Evolutionary conservation across 2,329 filamentous ascomycete genomes (phyloP).

Genomic region (Stachybotrys echinatus): DNA sequence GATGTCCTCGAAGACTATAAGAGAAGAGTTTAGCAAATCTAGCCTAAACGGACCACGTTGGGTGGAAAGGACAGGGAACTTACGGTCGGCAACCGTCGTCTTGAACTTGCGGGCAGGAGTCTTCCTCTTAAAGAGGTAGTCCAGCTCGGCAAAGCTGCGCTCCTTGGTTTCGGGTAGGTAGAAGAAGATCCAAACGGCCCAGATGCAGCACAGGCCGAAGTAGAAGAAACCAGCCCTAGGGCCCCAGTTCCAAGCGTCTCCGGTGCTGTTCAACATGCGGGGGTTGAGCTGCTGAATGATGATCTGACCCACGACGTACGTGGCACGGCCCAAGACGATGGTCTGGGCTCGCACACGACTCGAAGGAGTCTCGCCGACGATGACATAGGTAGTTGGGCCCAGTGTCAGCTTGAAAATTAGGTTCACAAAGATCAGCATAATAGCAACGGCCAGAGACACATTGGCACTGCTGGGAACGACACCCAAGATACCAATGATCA

Average conservation of each 20-base stretch:
- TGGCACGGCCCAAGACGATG: constrained; percentile 33
- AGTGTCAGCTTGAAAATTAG: constrained; percentile 38
- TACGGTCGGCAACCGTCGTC: constrained; percentile 19
- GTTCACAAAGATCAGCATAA: constrained; percentile 32
- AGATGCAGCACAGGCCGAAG: constrained; percentile 30
- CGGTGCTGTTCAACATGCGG: constrained; percentile 24
- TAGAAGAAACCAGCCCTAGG: constrained; percentile 30
- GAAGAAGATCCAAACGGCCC: constrained; percentile 36
- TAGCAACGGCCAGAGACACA: constrained; percentile 26
- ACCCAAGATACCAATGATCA: constrained; percentile 34
- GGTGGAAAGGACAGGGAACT: constrained; percentile 5
- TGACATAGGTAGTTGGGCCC: constrained; percentile 36
- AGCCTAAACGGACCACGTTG: neutral
- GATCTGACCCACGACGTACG: constrained; percentile 35
- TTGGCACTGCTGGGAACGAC: constrained; percentile 18
- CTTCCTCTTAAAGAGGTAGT: constrained; percentile 37
- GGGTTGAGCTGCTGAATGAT: constrained; percentile 30
- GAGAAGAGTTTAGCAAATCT: neutral
- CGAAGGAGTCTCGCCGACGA: constrained; percentile 39
- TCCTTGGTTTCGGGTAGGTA: constrained; percentile 40
- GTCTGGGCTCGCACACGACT: constrained; percentile 38
- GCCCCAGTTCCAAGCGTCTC: constrained; percentile 24
- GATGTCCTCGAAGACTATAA: constrained; percentile 15
- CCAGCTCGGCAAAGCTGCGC: constrained; percentile 40
- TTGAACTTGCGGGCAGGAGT: constrained; percentile 26